Evolutionary conservation across 2,329 filamentous ascomycete genomes (phyloP).

Genomic region (Amesomyces nigricolor): DNA sequence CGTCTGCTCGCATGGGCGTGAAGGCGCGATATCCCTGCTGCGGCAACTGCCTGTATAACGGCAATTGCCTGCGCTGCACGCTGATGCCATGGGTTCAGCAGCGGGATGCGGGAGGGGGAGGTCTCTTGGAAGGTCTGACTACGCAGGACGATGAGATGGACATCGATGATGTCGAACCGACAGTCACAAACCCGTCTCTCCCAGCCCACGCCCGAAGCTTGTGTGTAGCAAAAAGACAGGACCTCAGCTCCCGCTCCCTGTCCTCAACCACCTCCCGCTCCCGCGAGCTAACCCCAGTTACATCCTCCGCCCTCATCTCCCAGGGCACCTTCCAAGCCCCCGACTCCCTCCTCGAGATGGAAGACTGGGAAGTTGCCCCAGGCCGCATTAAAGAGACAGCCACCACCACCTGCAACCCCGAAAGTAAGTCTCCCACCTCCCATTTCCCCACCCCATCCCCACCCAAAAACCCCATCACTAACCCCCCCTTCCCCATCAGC

Average conservation of each 20-base stretch:
- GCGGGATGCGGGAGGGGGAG: slow-evolving; percentile 1
- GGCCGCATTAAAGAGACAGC: slow-evolving; percentile 27
- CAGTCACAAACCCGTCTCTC: neutral
- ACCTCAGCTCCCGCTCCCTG: neutral
- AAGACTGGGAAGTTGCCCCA: slow-evolving; percentile 35
- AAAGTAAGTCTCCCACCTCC: slow-evolving; percentile 21
- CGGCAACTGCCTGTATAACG: slow-evolving; percentile 29
- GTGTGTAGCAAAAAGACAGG: neutral
- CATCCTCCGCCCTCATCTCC: slow-evolving; percentile 18
- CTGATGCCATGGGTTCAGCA: slow-evolving; percentile 1
- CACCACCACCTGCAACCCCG: neutral
- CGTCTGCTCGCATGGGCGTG: slow-evolving; percentile 8
- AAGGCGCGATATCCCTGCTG: slow-evolving; percentile 22
- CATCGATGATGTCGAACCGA: neutral
- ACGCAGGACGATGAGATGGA: neutral
- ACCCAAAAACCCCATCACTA: slow-evolving; percentile 26
- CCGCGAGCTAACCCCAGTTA: neutral
- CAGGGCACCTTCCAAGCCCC: slow-evolving; percentile 15
- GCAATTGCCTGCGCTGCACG: slow-evolving; percentile 22
- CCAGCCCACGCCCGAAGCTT: neutral
- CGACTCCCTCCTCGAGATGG: slow-evolving; percentile 30
- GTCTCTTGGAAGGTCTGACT: neutral
- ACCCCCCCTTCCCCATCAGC: slow-evolving; percentile 17
- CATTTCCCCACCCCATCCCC: neutral
- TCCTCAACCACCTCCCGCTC: neutral